Conservation (phyloP, 1,139 yeast species). For the Kodamaea plutei region DNA sequence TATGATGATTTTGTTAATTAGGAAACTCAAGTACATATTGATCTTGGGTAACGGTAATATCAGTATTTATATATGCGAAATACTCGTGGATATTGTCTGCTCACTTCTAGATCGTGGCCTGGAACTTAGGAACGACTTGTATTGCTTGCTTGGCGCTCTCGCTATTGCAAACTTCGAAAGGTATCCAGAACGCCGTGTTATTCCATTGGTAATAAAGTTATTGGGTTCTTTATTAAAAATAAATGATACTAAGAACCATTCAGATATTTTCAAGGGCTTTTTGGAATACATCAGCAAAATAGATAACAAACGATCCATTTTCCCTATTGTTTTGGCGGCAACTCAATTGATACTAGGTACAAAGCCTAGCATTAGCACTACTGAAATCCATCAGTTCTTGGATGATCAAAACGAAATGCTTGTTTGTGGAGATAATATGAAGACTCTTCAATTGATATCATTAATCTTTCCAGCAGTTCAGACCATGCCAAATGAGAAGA, state of each 20-base stretch:
- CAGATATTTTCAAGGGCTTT: slow-evolving; percentile 7
- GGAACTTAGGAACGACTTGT: slow-evolving; percentile 21
- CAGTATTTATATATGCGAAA: slow-evolving; percentile 15
- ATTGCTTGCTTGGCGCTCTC: slow-evolving; percentile 13
- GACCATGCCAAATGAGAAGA: slow-evolving; percentile 3
- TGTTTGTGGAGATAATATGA: no score
- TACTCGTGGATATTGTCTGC: slow-evolving; percentile 21
- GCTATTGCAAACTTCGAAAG: slow-evolving; percentile 9
- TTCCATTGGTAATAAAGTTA: slow-evolving; percentile 13
- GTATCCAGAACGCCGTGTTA: slow-evolving; percentile 7
- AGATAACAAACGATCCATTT: slow-evolving; percentile 6
- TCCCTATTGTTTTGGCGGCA: slow-evolving; percentile 13
- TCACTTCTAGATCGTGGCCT: slow-evolving; percentile 15
- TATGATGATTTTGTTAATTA: slow-evolving; percentile 23
- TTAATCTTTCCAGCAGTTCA: slow-evolving; percentile 13
- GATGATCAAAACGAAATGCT: slow-evolving; percentile 12
- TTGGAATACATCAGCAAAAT: slow-evolving; percentile 9
- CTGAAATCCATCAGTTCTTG: slow-evolving; percentile 19
- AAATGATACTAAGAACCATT: slow-evolving; percentile 1
- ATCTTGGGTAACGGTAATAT: slow-evolving; percentile 20
- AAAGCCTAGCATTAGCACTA: slow-evolving; percentile 5
- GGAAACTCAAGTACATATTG: slow-evolving; percentile 39
- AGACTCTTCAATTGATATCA: slow-evolving; percentile 17
- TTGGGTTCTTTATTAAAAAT: slow-evolving; percentile 11
- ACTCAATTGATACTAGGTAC: slow-evolving; percentile 10